Evolutionary conservation across 352 stramenopile genomes (phyloP), one percentile per base, ranked within the genome.

Genomic region (Thraustochytrium sp.): DNA sequence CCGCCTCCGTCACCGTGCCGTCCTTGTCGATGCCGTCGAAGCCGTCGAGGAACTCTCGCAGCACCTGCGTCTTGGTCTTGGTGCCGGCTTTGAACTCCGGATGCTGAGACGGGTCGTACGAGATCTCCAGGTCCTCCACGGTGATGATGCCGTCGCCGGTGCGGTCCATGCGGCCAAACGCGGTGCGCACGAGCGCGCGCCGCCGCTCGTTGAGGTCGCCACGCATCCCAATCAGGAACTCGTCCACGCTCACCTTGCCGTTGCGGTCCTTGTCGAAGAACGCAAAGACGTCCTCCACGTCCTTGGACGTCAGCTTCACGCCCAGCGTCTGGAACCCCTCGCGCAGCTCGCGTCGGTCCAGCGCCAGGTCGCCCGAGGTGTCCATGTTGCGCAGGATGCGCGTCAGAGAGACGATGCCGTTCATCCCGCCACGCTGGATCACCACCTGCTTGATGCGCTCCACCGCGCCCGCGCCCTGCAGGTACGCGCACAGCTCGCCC

Each of bases 21-120:
- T 95, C 91, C 86, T 93, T 93, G 74, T 94, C 89, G n/a, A 89
- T 89, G n/a, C 90, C 90, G 13, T 96, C 92, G 59, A 94, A 94
- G 26, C 89, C 93, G 80, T 94, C 91, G 3, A 96, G 76, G 77
- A 96, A 95, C 55, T 95, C 92, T 11, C 89, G 85, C 23, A 96
- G 86, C 0, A 84, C 87, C 56, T 90, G 84, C 23, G 86, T 38
- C 16, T 74, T 40, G 2, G 82, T 89, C 54, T 84, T 89, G 38
- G 48, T 53, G 0, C 89, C 89, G 3, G 62, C 59, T 1, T 82
- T 42, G 26, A 92, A 88, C 11, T 90, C 89, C 18, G 87, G 85
- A 61, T 92, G 87, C 46, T 77, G 62, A 2, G 51, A 64, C 4
- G 85, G 42, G 84, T 92, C 88, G 80, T 89, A 92, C 2, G 68